A percentile compares a stretch with the other conserved stretches of the same genome.
These are phyloP conservation scores for Trichoderma atroviride DNA, from an alignment of 2,329 filamentous ascomycete genomes.

Conservation along the genomic window DNA sequence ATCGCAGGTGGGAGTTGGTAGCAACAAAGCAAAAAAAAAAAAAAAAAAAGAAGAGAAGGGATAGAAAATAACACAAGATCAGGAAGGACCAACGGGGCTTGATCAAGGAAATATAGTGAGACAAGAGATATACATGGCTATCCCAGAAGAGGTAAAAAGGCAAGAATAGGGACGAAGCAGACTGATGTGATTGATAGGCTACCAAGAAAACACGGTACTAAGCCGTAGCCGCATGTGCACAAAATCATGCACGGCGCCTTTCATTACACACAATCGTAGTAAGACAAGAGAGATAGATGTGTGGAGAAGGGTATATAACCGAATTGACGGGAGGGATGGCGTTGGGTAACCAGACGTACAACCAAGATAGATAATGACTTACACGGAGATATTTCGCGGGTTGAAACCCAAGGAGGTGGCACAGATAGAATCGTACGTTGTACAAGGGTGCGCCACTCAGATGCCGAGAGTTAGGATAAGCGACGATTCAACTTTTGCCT, in stretches of 20 bases:
- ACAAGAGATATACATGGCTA: neutral
- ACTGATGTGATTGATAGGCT: neutral
- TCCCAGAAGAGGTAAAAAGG: neutral
- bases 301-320: neutral
- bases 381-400: slow-evolving; percentile 18
- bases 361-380: slow-evolving; percentile 17
- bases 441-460: slow-evolving; percentile 9
- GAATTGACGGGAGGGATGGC: neutral
- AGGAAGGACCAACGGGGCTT: neutral
- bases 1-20: neutral
- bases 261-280: slow-evolving; percentile 9
- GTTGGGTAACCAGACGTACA: neutral
- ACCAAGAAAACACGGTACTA: neutral
- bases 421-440: slow-evolving; percentile 10
- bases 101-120: neutral
- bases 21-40: too few relatives aligned
- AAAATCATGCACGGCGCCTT: slow-evolving; percentile 14
- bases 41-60: too few relatives aligned
- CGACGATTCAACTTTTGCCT: slow-evolving; percentile 11
- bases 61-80: neutral
- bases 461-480: slow-evolving; percentile 22
- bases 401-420: slow-evolving; percentile 10
- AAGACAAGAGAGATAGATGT: neutral
- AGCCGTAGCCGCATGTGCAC: neutral
- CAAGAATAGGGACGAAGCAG: neutral